phyloP scores from a whole-genome alignment of 2,329 filamentous ascomycete species.

The Fusarium multiceps region DNA sequence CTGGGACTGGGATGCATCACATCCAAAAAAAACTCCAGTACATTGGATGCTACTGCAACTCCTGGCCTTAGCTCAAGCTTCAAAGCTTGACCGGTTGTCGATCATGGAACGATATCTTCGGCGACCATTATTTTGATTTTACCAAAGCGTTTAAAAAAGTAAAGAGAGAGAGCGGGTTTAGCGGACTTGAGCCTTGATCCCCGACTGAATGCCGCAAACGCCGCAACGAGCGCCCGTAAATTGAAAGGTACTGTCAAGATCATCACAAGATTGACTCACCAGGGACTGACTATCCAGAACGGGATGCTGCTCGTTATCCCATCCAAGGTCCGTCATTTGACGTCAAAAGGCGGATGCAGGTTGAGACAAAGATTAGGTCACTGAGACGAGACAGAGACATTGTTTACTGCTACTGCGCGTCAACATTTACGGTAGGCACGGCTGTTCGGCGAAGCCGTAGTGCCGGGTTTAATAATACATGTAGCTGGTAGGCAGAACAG shows the following conservation, averaged over 20 bases:
- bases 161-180: conserved; percentile 7
- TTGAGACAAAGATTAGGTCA: conserved; percentile 8
- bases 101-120: conserved; percentile 14
- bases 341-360: background rate
- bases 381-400: background rate
- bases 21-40: background rate
- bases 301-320: conserved; percentile 2
- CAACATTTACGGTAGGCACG: background rate
- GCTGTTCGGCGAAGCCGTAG: conserved; percentile 29
- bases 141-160: background rate
- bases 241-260: background rate
- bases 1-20: background rate
- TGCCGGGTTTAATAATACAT: conserved; percentile 19
- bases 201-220: conserved; percentile 3
- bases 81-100: conserved; percentile 21
- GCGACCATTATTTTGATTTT: background rate
- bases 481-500: conserved; percentile 5
- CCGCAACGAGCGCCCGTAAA: background rate
- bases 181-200: background rate
- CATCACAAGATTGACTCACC: background rate
- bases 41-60: background rate
- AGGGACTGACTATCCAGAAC: background rate
- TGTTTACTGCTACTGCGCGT: conserved; percentile 18
- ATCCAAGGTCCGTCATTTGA: background rate
- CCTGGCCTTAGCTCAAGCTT: conserved; percentile 7